Evolutionary conservation across 2,329 filamentous ascomycete genomes (phyloP), one percentile per base, ranked within the genome.

Genomic region (Alternaria panax): DNA sequence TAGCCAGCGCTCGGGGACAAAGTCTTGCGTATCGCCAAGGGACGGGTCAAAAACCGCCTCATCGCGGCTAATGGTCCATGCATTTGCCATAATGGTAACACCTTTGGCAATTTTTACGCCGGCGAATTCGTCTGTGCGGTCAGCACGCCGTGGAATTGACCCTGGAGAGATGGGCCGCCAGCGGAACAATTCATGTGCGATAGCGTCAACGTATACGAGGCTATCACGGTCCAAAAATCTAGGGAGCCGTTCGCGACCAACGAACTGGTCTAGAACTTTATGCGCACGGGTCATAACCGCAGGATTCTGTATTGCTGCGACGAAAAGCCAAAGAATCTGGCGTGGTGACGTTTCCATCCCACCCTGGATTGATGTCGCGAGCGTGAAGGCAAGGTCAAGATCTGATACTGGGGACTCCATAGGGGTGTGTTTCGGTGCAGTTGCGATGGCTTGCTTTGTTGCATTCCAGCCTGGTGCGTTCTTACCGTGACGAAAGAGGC

Each of bases 281-380:
- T 61, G 59, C 40, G 55, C 54, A 16, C 22, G 43, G 24, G 43
- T 22, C 50, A 58, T 45, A 4, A 61, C 50, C 6, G 7, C 43
- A 4, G 48, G 54, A 25, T 51, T 54, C 11, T 36, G 24, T 11
- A 58, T 48, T 11, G 48, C 59, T 28, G 54, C 59, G 24, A 52
- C 48, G 8, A 61, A 61, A n/a, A 61, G 30, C 59, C 59, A 61
- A 9, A 61, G 59, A 2, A 61, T 40, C 28, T 61, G 59, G 16
- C 59, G 59, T n/a, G 59, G 54, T 5, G 59, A 61, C 2, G 54
- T 61, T 52, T 61, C 59, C 59, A 61, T 61, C 11, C 59, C 59
- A 14, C 59, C 59, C 48, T 61, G 59, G 4, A 61, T 51, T 3
- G 59, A 61, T 18, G 59, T 61, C 38, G 59, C 59, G 27, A 61